Evolutionary conservation across 139 green algal species (phyloP), one percentile per base, ranked within the genome.

Genomic region (Zygnema circumcarinatum): DNA sequence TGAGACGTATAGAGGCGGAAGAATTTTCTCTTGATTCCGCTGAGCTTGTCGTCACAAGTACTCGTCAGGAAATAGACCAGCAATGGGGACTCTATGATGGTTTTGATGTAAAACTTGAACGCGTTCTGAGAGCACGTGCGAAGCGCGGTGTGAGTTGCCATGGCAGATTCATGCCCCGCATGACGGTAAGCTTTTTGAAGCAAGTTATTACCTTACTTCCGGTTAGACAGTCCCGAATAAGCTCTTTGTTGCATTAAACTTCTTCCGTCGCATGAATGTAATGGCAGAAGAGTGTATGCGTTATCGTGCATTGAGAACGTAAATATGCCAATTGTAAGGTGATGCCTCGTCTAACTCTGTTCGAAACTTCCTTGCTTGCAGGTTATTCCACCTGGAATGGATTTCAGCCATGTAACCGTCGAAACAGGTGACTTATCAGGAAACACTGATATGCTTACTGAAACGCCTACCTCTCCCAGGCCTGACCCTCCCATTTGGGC

Each of bases 71-170:
- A 91, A 93, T 98, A 36, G 93, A 95, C 54, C 93, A 98, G 89
- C 96, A 98, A 91, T 98, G 96, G 96, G 96, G 96, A 31, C 93
- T 98, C 76, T 98, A 98, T 87, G 93, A 98, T 82, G 96, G 96
- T 53, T 98, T 94, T 91, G 90, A 68, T 20, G 68, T 85, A 21
- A 72, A 82, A 16, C 89, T 95, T 68, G 89, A 92, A 80, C 22
- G 75, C 1, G 88, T 94, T 52, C 88, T 96, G 84, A 21, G 81
- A 3, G 39, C 41, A 21, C 83, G 92, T 31, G 7, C 81, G 73
- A 40, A 11, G 41, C 11, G 31, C 38, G 89, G 88, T 54, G 79
- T 92, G 39, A 91, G 84, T 31, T 90, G 92, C 25, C 72, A 81
- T 0, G 96, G 96, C 32, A 93, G 96, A 41, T 95, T 95, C 88